Evolutionary conservation across 768 basidiomycete species (phyloP), one percentile per base, ranked within the genome.

Genomic region (Panaeolus papilionaceus): DNA sequence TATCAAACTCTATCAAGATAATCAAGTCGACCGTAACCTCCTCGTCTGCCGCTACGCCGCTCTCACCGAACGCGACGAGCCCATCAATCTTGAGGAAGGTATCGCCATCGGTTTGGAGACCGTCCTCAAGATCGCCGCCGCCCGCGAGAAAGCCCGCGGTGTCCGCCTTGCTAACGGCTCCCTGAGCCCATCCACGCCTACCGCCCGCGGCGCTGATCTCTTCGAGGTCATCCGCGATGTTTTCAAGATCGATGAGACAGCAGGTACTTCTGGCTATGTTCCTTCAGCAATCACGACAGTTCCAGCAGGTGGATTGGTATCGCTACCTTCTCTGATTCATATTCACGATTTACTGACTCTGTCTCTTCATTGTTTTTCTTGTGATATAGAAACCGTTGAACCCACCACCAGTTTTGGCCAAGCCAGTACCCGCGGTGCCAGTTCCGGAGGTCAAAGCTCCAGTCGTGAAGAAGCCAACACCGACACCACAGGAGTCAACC

Each of bases 101-200:
- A 74, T 77, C 3, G 77, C 78, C 39, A 78, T 94, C n/a, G 88
- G 89, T 70, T 61, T 88, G 72, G 85, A 89, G 42, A 88, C 87
- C 0, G 80, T 86, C 0, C 74, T 90, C 1, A 81, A 75, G 38
- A 78, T 92, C 18, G 86, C 86, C 0, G 74, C 77, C 1, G 86
- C 86, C 2, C 82, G 90, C 0, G 91, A 92, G 67, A 76, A 76
- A 61, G 81, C 81, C 33, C 76, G 82, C 5, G 77, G 83, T 2
- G 69, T 74, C 4, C 64, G 75, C 1, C 67, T 75, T 11, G 74
- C 78, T 8, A 74, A 71, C 2, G 82, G 81, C 18, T 69, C 68
- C 3, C 72, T 74, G 64, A 83, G 78, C 64, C 83, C 83, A 1
- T 69, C 76, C n/a, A 75, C 79, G 12, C 73, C 78, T 9, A 77